Evolutionary conservation across 2,329 filamentous ascomycete species (phyloP), one percentile per base, ranked within the genome.

Genomic region (Alternaria burnsii): DNA sequence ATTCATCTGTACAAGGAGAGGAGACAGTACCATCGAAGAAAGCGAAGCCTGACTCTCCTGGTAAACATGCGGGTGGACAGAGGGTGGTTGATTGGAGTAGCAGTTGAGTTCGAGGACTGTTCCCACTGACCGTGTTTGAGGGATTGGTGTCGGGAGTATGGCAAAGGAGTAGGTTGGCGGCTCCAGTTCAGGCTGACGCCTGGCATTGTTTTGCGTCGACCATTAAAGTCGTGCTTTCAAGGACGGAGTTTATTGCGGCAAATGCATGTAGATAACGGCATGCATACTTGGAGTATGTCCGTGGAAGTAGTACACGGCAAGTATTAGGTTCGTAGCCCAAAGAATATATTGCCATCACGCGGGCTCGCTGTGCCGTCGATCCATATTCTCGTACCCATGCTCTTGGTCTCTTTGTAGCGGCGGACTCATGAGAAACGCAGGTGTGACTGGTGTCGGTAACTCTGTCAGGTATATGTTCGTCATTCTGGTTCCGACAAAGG

Each of bases 361-460:
- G n/a, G 46, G 46, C 11, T 38, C 46, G 20, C 30, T 50, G 34
- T 50, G 7, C 20, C 30, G 20, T n/a, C 32, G 32, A 14, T 14
- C 40, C 20, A 0, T 5, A 8, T 5, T 18, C 5, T 50, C 46
- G 5, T n/a, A 7, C 32, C 16, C 10, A 20, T 26, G 30, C 34
- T 24, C 32, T 38, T 50, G 20, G 3, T 2, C 14, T 26, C 36
- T 16, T 16, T 30, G 14, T 6, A 41, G 12, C 11, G 51, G 36
- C 11, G 58, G 62, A 47, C 59, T 65, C 20, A 59, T 53, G 16
- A 40, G 43, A n/a, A 55, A 55, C 10, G 43, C 50, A 32, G 65
- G 65, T 14, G 59, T 59, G 2, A 51, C 59, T 5, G 62, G 65
- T n/a, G 57, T 66, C 2, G 59, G 59, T 18, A 69, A 20, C 41